Percentiles rank a stretch among this genome's conserved stretches.
These are phyloP conservation scores for Aspergillus texensis DNA, from an alignment of 2,329 filamentous ascomycete species.

Conservation along the genomic window DNA sequence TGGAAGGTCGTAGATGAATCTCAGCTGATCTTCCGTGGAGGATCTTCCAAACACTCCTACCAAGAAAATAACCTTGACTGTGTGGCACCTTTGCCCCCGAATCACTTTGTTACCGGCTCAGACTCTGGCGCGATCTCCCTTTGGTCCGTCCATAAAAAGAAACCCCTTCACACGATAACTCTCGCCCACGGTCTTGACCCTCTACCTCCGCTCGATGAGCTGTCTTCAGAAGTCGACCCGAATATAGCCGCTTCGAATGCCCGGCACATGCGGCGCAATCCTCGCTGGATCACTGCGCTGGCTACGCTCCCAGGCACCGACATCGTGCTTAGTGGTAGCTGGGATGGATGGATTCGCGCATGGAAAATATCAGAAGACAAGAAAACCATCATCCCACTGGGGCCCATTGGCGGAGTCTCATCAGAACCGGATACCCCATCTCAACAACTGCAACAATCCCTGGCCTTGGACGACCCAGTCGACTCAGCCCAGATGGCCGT, in stretches of 20 bases:
- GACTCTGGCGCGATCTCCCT: constrained; percentile 86
- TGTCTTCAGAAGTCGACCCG: constrained; percentile 71
- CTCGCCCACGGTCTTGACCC: constrained; percentile 85
- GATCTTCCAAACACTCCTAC: constrained; percentile 56
- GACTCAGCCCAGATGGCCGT: constrained; percentile 30
- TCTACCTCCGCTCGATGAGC: constrained; percentile 65
- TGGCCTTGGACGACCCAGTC: constrained; percentile 32
- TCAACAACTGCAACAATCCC: constrained; percentile 36
- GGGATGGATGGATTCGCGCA: constrained; percentile 84
- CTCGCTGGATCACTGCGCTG: constrained; percentile 89
- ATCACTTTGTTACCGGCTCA: constrained; percentile 89
- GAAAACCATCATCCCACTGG: constrained; percentile 71
- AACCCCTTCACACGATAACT: constrained; percentile 78
- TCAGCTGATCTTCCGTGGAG: constrained; percentile 91
- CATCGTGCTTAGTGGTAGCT: constrained; percentile 86
- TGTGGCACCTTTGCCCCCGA: constrained; percentile 84
- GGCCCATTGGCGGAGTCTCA: constrained; percentile 58
- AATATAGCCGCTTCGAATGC: constrained; percentile 51
- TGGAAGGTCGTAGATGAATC: constrained; percentile 98
- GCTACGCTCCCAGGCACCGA: constrained; percentile 87
- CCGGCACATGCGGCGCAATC: constrained; percentile 59
- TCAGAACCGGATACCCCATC: constrained; percentile 31
- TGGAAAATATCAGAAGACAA: constrained; percentile 88
- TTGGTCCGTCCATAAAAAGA: constrained; percentile 93
- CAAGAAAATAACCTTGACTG: constrained; percentile 87